A percentile compares a stretch with the other conserved stretches of the same genome.
These are phyloP conservation scores for Avena atlantica DNA, from an alignment of 176 grass and related monocot species.

Conservation along the genomic window DNA sequence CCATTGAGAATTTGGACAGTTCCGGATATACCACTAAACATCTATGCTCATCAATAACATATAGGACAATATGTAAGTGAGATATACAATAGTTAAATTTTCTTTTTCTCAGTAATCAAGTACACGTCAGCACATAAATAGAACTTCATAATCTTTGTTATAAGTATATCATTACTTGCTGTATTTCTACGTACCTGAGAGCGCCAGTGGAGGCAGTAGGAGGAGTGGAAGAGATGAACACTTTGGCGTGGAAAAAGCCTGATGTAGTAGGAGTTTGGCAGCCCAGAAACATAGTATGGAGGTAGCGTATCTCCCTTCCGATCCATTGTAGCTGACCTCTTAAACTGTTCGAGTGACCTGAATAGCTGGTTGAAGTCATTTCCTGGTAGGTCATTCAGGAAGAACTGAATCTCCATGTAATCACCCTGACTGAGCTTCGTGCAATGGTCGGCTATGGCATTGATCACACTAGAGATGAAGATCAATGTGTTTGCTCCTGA, in stretches of 20 bases:
- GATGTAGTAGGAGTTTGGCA: constrained; percentile 51
- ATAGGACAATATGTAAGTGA: not conserved
- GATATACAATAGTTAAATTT: not conserved
- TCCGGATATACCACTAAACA: not conserved
- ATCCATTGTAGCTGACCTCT: constrained; percentile 7
- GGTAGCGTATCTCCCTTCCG: not conserved
- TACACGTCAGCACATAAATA: not conserved
- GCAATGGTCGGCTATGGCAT: not conserved
- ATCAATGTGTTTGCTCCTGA: constrained; percentile 49
- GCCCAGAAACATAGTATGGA: constrained; percentile 31
- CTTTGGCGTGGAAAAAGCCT: constrained; percentile 51
- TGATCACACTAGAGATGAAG: constrained; percentile 41
- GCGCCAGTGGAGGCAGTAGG: constrained; percentile 48
- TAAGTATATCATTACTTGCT: not conserved
- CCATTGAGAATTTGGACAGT: not conserved
- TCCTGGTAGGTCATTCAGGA: constrained; percentile 63
- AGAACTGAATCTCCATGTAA: constrained; percentile 59
- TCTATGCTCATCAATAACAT: not conserved
- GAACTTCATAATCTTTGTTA: not conserved
- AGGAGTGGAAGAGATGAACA: constrained; percentile 67
- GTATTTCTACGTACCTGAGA: constrained; percentile 36
- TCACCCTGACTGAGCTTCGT: not conserved
- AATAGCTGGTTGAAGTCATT: constrained; percentile 78
- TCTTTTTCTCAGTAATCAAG: not conserved
- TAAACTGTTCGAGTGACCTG: not conserved